Evolutionary conservation across 2,329 filamentous ascomycete species (phyloP).

Genomic region (Xylaria hypoxylon): DNA sequence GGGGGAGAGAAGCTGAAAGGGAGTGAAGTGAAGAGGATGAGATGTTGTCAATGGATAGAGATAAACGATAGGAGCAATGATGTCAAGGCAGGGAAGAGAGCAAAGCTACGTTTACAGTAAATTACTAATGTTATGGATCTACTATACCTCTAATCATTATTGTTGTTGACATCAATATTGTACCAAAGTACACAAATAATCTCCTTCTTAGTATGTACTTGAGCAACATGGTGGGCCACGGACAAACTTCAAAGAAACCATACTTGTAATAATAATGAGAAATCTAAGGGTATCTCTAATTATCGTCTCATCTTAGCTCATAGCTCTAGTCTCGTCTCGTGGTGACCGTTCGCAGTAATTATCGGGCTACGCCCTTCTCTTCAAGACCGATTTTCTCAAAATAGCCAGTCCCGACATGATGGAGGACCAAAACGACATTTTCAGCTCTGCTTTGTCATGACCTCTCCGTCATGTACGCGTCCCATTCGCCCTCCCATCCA

Average conservation of each 20-base stretch:
- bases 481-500: not conserved
- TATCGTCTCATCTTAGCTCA: conserved; percentile 3
- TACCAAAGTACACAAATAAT: not conserved
- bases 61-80: conserved; percentile 28
- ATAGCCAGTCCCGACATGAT: not conserved
- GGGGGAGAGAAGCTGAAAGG: not conserved
- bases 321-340: not conserved
- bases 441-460: not conserved
- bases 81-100: not conserved
- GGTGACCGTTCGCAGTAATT: not conserved
- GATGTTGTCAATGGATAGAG: conserved; percentile 22
- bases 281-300: conserved; percentile 34
- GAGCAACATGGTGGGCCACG: not conserved
- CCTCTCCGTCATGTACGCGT: not conserved
- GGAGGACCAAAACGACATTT: not conserved
- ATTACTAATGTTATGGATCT: not conserved
- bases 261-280: not conserved
- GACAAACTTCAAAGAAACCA: not conserved
- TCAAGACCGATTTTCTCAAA: not conserved
- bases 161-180: not conserved
- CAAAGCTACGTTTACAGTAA: not conserved
- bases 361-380: not conserved
- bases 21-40: not conserved
- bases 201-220: not conserved
- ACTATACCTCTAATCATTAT: not conserved